phyloP scores from a whole-genome alignment of 1,139 yeast genomes.

The Kodamaea sp. region DNA sequence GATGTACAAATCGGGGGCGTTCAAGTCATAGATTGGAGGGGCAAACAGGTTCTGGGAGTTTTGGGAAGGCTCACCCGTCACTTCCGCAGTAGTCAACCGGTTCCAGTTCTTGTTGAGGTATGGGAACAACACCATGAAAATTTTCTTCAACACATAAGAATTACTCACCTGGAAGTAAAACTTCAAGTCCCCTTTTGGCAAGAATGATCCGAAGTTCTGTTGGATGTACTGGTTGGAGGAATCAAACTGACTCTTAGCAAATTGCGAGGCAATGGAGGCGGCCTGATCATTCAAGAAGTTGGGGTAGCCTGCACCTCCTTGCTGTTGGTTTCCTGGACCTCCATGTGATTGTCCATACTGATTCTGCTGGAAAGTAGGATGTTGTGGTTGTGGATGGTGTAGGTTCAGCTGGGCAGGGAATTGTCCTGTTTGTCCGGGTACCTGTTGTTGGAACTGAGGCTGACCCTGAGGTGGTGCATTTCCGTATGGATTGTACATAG shows the following conservation, averaged over 20 bases:
- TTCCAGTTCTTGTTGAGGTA: slow-evolving; percentile 83
- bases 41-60: slow-evolving; percentile 47
- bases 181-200: slow-evolving; percentile 58
- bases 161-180: slow-evolving; percentile 93
- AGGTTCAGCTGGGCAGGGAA: slow-evolving; percentile 18
- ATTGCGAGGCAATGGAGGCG: slow-evolving; percentile 82
- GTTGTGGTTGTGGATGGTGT: slow-evolving; percentile 41
- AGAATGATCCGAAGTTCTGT: slow-evolving; percentile 62
- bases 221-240: slow-evolving; percentile 73
- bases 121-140: slow-evolving; percentile 78
- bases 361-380: slow-evolving; percentile 17
- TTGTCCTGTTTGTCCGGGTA: slow-evolving; percentile 16
- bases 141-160: slow-evolving; percentile 74
- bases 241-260: slow-evolving; percentile 82
- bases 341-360: slow-evolving; percentile 12
- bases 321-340: slow-evolving; percentile 16
- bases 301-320: slow-evolving; percentile 17
- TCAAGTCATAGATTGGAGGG: slow-evolving; percentile 78
- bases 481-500: slow-evolving; percentile 52
- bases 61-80: slow-evolving; percentile 32
- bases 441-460: slow-evolving; percentile 17
- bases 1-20: slow-evolving; percentile 95
- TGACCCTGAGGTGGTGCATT: slow-evolving; percentile 18
- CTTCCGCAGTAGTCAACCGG: slow-evolving; percentile 50
- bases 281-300: slow-evolving; percentile 75